Evolutionary conservation across 306 rosid genomes (phyloP).

Genomic region (Cyamopsis tetragonoloba): DNA sequence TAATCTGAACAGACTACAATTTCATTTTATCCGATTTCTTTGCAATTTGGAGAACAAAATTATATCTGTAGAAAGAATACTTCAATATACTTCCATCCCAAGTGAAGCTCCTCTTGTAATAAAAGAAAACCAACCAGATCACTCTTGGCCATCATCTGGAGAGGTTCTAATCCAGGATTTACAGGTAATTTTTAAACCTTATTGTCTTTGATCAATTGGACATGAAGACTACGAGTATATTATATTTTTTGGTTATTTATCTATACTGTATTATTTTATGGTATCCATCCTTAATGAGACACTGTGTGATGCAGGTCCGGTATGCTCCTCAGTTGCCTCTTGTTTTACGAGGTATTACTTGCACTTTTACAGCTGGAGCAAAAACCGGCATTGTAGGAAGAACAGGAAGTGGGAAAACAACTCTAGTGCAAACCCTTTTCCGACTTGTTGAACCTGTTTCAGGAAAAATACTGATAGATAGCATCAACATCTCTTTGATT

Average conservation of each 20-base stretch:
- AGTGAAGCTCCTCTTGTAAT: slow-evolving; percentile 64
- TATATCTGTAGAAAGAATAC: slow-evolving; percentile 64
- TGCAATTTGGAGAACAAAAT: slow-evolving; percentile 62
- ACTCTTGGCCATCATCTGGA: no score
- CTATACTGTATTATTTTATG: not conserved
- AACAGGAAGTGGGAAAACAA: slow-evolving; percentile 42
- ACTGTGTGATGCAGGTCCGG: slow-evolving; percentile 48
- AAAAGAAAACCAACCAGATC: slow-evolving; percentile 50
- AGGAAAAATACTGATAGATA: slow-evolving; percentile 49
- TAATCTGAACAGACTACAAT: slow-evolving; percentile 50
- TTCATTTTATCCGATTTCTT: no score
- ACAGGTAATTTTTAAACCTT: slow-evolving; percentile 35
- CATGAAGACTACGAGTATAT: not conserved
- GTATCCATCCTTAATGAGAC: not conserved
- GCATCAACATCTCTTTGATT: not conserved
- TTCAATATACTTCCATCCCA: slow-evolving; percentile 50
- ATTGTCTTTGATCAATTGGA: no score
- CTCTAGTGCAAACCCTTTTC: slow-evolving; percentile 57
- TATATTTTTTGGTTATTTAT: not conserved
- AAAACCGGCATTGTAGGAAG: slow-evolving; percentile 5
- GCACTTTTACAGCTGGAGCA: slow-evolving; percentile 32
- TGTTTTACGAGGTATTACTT: slow-evolving; percentile 40
- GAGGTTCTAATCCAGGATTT: slow-evolving; percentile 50
- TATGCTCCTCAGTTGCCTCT: slow-evolving; percentile 72
- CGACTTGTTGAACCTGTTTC: slow-evolving; percentile 55